Conservation (phyloP, 805 yeast genomes). For the Suhomyces sp. region DNA sequence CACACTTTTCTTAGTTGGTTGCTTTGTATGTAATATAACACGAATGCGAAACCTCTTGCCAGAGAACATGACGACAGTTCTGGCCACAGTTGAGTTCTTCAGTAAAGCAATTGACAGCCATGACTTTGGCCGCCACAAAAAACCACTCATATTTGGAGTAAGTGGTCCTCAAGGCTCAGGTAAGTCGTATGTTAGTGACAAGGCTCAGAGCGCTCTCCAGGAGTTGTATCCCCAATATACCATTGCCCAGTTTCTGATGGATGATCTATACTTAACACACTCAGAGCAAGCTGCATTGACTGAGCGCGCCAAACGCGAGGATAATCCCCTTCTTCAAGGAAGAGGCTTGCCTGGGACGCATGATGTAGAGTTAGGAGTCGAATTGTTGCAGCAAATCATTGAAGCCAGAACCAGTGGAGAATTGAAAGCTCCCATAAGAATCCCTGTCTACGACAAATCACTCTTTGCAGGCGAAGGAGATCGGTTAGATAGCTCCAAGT, state of each 20-base stretch:
- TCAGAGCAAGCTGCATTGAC: slow-evolving; percentile 53
- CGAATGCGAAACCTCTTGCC: not conserved
- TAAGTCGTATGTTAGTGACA: slow-evolving; percentile 54
- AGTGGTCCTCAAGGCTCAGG: slow-evolving; percentile 84
- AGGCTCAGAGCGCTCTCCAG: slow-evolving; percentile 34
- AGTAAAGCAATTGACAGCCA: slow-evolving; percentile 22
- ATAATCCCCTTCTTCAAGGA: slow-evolving; percentile 62
- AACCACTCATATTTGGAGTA: slow-evolving; percentile 52
- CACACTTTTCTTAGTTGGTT: not conserved
- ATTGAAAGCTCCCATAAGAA: slow-evolving; percentile 23
- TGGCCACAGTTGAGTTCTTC: slow-evolving; percentile 22
- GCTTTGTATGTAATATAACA: not conserved
- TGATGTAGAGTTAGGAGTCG: slow-evolving; percentile 51
- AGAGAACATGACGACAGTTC: slow-evolving; percentile 8
- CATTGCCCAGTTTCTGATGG: slow-evolving; percentile 64
- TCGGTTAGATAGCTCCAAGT: slow-evolving; percentile 41
- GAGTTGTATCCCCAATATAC: slow-evolving; percentile 32
- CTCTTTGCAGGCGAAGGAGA: slow-evolving; percentile 75
- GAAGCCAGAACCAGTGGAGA: not conserved
- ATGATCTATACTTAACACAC: slow-evolving; percentile 78
- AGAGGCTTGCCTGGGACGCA: slow-evolving; percentile 96
- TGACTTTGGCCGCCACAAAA: slow-evolving; percentile 15
- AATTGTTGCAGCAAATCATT: slow-evolving; percentile 34
- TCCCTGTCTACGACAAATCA: slow-evolving; percentile 80
- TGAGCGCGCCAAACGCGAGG: slow-evolving; percentile 22